Base-by-base conservation (phyloP, 1,284 basidiomycete genomes). In the Stereum hirsutum region DNA sequence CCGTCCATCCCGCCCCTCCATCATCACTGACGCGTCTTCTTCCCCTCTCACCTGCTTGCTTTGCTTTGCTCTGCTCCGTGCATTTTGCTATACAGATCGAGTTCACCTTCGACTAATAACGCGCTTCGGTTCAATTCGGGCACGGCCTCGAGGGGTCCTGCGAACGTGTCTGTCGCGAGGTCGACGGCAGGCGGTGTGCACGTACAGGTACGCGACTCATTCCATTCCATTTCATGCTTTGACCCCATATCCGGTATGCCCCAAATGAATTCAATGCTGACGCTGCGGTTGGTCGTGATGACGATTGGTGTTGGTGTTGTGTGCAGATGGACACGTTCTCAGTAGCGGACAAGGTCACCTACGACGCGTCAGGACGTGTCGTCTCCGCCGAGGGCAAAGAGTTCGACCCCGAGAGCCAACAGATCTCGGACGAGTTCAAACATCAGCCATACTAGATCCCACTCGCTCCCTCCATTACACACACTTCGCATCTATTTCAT, bases 371-470 rank as follows among this genome's bases (percentile, higher is more conserved):
- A n/a, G 77, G 74, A 34, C 66, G 66, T 32, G 46, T 70, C 15
- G 49, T 68, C 25, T 67, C 64, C 51, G 17, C 38, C 3, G 45
- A n/a, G 39, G 52, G 57, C 17, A 66, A 68, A 36, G 57, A 57
- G 25, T 70, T 65, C 47, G 77, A 83, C 52, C 61, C 69, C 6
- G 79, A 83, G 57, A 65, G 74, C 6, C 76, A 78, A 44, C 61
- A 60, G 28, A 72, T 76, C 54, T 70, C 58, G 52, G 62, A 72
- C 43, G 78, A 82, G 49, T 81, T 80, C 68, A 83, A 83, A 59
- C 68, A 63, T 15, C 72, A 72, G 8, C 72, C 72, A 1, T 78
- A 78, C 19, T 38, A 17, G 20, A 23, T n/a, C n/a, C n/a, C n/a
- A n/a, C n/a, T n/a, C n/a, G n/a, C n/a, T n/a, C n/a, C n/a, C n/a